These are phyloP conservation scores for Atractiella rhizophila DNA, from an alignment of 768 basidiomycete genomes.

Conservation along the genomic window DNA sequence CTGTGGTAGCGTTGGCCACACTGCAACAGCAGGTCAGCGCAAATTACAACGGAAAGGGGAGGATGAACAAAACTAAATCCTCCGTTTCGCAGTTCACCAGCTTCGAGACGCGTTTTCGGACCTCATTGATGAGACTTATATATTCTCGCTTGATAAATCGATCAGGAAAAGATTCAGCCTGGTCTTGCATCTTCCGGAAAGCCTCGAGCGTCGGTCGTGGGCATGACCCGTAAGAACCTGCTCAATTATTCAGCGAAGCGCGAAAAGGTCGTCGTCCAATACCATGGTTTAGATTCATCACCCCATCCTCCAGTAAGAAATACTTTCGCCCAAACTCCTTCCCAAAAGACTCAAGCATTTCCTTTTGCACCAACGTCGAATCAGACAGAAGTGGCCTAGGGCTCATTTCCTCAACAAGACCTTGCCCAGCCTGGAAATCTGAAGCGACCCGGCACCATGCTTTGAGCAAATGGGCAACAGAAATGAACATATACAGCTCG, in stretches of 20 bases:
- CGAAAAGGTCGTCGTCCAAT: background rate
- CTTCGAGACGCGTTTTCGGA: slow-evolving; percentile 2
- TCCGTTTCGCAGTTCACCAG: slow-evolving; percentile 8
- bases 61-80: slow-evolving; percentile 10
- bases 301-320: slow-evolving; percentile 8
- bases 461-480: too few relatives aligned
- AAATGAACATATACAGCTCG: too few relatives aligned
- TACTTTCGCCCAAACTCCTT: slow-evolving; percentile 8
- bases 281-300: slow-evolving; percentile 14
- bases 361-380: too few relatives aligned
- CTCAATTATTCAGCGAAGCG: background rate
- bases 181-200: background rate
- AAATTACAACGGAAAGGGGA: too few relatives aligned
- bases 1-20: background rate
- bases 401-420: too few relatives aligned
- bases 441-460: too few relatives aligned
- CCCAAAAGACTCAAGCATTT: slow-evolving; percentile 3
- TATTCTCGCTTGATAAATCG: background rate
- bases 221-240: slow-evolving; percentile 10
- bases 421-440: too few relatives aligned
- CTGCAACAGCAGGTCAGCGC: too few relatives aligned
- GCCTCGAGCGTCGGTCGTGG: slow-evolving; percentile 7
- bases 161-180: background rate
- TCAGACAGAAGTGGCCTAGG: too few relatives aligned
- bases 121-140: background rate